Evolutionary conservation across 495 filamentous ascomycete species (phyloP), one percentile per base, ranked within the genome.

Genomic region (Amphirosellinia nigrospora): DNA sequence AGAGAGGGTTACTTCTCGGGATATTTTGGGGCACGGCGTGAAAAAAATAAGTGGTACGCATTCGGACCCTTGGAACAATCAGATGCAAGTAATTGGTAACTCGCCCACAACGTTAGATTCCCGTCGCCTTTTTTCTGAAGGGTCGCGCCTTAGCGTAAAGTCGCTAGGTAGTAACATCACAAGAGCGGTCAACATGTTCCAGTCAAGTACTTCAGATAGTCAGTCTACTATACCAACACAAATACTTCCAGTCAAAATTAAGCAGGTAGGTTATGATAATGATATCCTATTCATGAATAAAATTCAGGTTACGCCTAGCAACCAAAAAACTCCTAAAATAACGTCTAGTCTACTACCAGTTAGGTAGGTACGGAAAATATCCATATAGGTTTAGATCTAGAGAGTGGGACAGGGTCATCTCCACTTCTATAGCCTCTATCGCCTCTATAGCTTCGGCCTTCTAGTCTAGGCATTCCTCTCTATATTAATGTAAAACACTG

Each of bases 11-110:
- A 58, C 1, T 11, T 63, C 15, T 43, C 6, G 46, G 26, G 60
- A 28, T 34, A 34, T 4, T 64, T 48, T 50, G 26, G 21, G 60
- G 39, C 15, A 36, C 8, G 61, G 30, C 16, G 21, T 36, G 23
- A 62, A 45, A 46, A 63, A 64, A 28, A 65, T 53, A 65, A 41
- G 45, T 65, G 45, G 63, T 21, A 26, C 32, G 45, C 32, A 28
- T 65, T 53, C 32, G 15, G 63, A 65, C 63, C 63, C 63, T 53
- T 38, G 46, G 46, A 52, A 48, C 63, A 39, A 53, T 64, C 45
- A 52, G 46, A 38, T 65, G 63, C 46, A 53, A 13, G 46, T 23
- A 38, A 48, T 48, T 39, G 10, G 28, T 53, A 64, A 30, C 28
- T 30, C 16, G n/a, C 61, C 61, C 61, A 64, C 43, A 34, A 16